A percentile compares a stretch with the other conserved stretches of the same genome.
These are phyloP conservation scores for Fusarium sp. DNA, from an alignment of 2,329 filamentous ascomycete genomes.

Conservation along the genomic window DNA sequence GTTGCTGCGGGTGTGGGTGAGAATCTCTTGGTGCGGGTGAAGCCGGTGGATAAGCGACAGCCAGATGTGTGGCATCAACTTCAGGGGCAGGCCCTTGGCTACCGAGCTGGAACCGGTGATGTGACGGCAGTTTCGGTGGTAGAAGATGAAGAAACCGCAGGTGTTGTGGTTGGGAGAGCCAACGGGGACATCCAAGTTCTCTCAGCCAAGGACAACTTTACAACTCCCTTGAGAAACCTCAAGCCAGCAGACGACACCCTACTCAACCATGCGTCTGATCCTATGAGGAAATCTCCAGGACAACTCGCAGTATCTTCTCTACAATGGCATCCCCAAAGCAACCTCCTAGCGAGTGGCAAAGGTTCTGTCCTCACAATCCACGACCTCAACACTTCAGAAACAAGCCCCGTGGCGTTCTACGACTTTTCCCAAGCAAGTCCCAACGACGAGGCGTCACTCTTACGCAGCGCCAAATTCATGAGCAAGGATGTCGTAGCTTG, in stretches of 20 bases:
- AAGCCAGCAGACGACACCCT: slow-evolving; percentile 20
- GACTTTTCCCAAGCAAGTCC: slow-evolving; percentile 41
- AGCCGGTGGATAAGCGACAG: slow-evolving; percentile 42
- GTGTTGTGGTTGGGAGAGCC: slow-evolving; percentile 61
- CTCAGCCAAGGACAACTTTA: slow-evolving; percentile 50
- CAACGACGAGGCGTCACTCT: slow-evolving; percentile 39
- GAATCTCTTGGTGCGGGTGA: slow-evolving; percentile 59
- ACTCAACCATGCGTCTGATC: slow-evolving; percentile 17
- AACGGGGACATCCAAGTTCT: slow-evolving; percentile 62
- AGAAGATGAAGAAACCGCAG: slow-evolving; percentile 47
- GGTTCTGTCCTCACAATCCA: slow-evolving; percentile 48
- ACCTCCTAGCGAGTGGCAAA: slow-evolving; percentile 48
- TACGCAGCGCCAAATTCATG: slow-evolving; percentile 59
- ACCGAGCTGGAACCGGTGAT: slow-evolving; percentile 61
- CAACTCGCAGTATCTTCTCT: slow-evolving; percentile 49
- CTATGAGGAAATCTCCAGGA: slow-evolving; percentile 45
- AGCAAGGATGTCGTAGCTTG: slow-evolving; percentile 58
- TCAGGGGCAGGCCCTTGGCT: slow-evolving; percentile 54
- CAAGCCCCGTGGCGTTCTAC: slow-evolving; percentile 40
- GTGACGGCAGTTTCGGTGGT: slow-evolving; percentile 61
- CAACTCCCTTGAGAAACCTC: slow-evolving; percentile 42
- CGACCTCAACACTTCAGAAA: slow-evolving; percentile 33
- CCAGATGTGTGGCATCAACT: slow-evolving; percentile 52
- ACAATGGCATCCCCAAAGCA: slow-evolving; percentile 48
- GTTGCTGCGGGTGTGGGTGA: slow-evolving; percentile 65